phyloP scores from a whole-genome alignment of 169 alveolate species.

The Cryptosporidium tyzzeri region DNA sequence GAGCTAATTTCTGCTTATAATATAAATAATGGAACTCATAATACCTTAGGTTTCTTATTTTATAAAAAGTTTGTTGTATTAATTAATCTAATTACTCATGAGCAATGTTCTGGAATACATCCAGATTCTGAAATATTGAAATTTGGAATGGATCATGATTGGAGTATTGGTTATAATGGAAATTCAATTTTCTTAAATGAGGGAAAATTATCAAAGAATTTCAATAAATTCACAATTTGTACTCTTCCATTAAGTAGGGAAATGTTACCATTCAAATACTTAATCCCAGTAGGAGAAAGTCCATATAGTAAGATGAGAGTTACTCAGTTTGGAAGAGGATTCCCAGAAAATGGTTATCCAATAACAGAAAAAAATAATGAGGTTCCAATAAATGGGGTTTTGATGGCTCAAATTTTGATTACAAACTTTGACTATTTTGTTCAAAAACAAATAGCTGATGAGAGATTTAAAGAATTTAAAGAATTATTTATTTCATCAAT shows the following conservation, averaged over 20 bases:
- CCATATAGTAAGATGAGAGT: conserved; percentile 21
- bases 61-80: conserved; percentile 11
- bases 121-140: conserved; percentile 21
- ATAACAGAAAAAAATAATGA: conserved; percentile 36
- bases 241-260: neutral
- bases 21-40: conserved; percentile 57
- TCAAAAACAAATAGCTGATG: conserved; percentile 62
- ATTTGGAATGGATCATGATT: neutral
- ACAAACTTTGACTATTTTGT: conserved; percentile 57
- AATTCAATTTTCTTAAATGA: conserved; percentile 41
- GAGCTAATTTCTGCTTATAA: conserved; percentile 54
- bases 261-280: neutral
- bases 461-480: conserved; percentile 35
- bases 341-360: conserved; percentile 34
- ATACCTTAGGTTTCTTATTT: conserved; percentile 53
- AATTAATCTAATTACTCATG: conserved; percentile 38
- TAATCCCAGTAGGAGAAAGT: conserved; percentile 1
- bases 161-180: conserved; percentile 56
- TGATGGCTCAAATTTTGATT: conserved; percentile 27
- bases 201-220: neutral
- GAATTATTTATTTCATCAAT: conserved; percentile 41
- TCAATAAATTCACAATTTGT: conserved; percentile 13
- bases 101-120: conserved; percentile 51
- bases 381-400: conserved; percentile 40
- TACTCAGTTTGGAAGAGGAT: conserved; percentile 35